Conservation (phyloP, 2,329 filamentous ascomycete species). For the Berkeleyomyces rouxiae region DNA sequence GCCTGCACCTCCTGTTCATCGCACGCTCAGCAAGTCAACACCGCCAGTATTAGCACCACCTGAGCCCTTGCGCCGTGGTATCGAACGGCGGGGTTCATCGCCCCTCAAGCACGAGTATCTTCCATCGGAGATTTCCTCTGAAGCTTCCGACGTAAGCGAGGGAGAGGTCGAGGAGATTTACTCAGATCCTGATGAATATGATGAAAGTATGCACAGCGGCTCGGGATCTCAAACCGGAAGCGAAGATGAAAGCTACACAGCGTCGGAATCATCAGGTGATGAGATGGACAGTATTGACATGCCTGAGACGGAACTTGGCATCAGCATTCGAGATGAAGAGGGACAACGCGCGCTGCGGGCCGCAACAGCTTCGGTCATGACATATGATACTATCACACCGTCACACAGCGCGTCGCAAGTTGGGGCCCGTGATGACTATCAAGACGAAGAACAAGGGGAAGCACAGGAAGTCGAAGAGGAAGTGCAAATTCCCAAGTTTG, state of each 20-base stretch:
- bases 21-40: constrained; percentile 10
- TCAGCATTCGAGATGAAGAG: constrained; percentile 34
- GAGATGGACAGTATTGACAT: constrained; percentile 44
- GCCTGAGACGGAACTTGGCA: constrained; percentile 40
- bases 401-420: constrained; percentile 72
- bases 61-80: constrained; percentile 18
- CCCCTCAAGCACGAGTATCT: constrained; percentile 95
- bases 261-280: constrained; percentile 30
- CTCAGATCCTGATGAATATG: constrained; percentile 34
- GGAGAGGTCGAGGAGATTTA: constrained; percentile 34
- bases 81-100: constrained; percentile 66
- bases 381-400: constrained; percentile 50
- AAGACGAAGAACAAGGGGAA: neutral
- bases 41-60: constrained; percentile 6
- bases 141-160: constrained; percentile 39
- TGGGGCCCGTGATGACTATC: constrained; percentile 22
- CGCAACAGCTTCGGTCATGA: constrained; percentile 26
- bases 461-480: constrained; percentile 18
- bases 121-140: constrained; percentile 54
- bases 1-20: constrained; percentile 11
- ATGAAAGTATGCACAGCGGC: constrained; percentile 15
- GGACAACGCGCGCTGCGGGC: constrained; percentile 15
- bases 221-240: constrained; percentile 19
- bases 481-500: constrained; percentile 27
- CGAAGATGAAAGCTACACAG: constrained; percentile 2